Conservation (phyloP, 495 filamentous ascomycete genomes). For the Tuber borchii region DNA sequence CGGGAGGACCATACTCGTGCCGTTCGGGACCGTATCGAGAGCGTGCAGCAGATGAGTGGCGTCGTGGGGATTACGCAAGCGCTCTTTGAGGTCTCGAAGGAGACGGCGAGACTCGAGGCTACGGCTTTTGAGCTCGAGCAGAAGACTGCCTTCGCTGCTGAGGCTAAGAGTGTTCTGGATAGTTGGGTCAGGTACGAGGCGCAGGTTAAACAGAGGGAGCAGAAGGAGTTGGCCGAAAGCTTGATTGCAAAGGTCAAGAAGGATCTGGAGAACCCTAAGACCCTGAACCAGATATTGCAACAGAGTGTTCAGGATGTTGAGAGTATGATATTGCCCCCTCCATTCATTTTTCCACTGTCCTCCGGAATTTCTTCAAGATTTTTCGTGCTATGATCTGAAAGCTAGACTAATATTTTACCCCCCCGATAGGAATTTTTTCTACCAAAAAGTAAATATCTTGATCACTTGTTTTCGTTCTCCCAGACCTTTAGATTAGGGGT, state of each 20-base stretch:
- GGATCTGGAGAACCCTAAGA: slow-evolving; percentile 95
- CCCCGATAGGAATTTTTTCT: not conserved
- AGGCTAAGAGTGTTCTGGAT: slow-evolving; percentile 92
- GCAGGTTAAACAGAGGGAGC: slow-evolving; percentile 96
- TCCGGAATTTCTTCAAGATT: not conserved
- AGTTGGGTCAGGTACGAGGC: slow-evolving; percentile 98
- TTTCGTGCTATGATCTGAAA: not conserved
- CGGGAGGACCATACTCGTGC: slow-evolving; percentile 89
- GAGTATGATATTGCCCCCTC: slow-evolving; percentile 57
- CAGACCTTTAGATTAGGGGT: not conserved
- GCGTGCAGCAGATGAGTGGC: slow-evolving; percentile 81
- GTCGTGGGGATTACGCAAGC: slow-evolving; percentile 95
- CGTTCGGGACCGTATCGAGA: slow-evolving; percentile 86
- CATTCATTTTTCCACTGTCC: not conserved
- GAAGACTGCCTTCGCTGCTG: slow-evolving; percentile 74
- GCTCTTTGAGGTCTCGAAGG: slow-evolving; percentile 97
- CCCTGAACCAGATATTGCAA: slow-evolving; percentile 87
- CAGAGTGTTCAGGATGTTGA: slow-evolving; percentile 94
- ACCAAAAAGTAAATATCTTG: not conserved
- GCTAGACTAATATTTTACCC: not conserved
- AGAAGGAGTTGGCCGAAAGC: slow-evolving; percentile 84
- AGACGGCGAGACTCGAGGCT: slow-evolving; percentile 92
- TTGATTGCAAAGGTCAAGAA: slow-evolving; percentile 95
- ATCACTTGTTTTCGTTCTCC: not conserved
- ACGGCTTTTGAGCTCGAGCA: slow-evolving; percentile 96